Base-by-base conservation (phyloP, 2,329 filamentous ascomycete species). In the Parasarocladium wereldwijsianum region DNA sequence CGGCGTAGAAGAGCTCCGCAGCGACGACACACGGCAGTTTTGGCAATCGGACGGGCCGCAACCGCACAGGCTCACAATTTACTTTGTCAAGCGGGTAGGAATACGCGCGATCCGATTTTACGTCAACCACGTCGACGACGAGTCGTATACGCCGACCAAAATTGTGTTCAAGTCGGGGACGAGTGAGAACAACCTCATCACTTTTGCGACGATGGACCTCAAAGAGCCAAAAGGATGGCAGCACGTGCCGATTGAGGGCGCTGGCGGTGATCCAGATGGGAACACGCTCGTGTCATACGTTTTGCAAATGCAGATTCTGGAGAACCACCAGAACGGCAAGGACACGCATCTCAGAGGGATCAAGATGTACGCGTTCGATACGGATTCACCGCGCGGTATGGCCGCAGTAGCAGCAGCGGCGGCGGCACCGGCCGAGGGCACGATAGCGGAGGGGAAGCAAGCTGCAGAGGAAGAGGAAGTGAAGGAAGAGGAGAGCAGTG, bases 271-370 rank as follows among this genome's bases (percentile, higher is more conserved):
- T 26, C 64, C 62, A 27, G 74, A 73, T 44, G 78, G 68, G 23
- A 79, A 76, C 43, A 80, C 86, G 1, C 68, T 96, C 12, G 74
- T 86, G 36, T 85, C 82, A 11, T 93, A 87, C 57, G 72, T 96
- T 17, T 66, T 98, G 17, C 86, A 96, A 52, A 76, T 96, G 45
- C 76, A 81, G 40, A 77, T 98, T 28, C 69, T 87, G 30, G 90
- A 96, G 57, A 98, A 98, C 47, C 90, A 98, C 51, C 90, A 98
- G 56, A 98, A 98, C 51, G 90, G 90, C 39, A 98, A 98, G 52
- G 90, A 98, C 50, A 98, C 90, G n/a, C 90, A 98, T 60, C 68
- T 98, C 15, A 70, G 90, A 11, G 87, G 85, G 2, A 69, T 98
- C 51, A 92, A 93, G 57, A 78, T 96, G 8, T 98, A 72, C 40